phyloP scores from a whole-genome alignment of 176 grass and related monocot genomes.

The Eragrostis nindensis region DNA sequence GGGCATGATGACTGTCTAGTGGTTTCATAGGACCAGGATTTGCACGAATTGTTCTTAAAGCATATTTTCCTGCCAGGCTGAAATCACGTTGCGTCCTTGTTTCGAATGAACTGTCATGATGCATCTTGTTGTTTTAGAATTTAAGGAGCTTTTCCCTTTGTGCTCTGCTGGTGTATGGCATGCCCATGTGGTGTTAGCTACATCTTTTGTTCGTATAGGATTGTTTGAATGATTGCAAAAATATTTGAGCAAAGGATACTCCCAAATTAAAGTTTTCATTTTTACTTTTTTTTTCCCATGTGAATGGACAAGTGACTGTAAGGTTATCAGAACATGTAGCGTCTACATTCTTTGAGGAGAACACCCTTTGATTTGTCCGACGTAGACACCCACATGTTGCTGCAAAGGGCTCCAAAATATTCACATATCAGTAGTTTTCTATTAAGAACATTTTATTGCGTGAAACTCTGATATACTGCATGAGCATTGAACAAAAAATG shows the following conservation, averaged over 20 bases:
- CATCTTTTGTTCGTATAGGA: background rate
- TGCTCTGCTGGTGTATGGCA: background rate
- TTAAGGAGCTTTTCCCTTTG: too few relatives aligned
- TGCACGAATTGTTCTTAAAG: background rate
- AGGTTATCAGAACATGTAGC: background rate
- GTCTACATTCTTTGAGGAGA: background rate
- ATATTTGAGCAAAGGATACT: background rate
- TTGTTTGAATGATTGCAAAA: background rate
- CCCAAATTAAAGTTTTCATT: background rate
- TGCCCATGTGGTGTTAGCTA: background rate
- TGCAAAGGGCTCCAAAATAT: background rate
- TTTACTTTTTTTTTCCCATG: too few relatives aligned
- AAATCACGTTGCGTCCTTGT: background rate
- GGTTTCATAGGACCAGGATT: too few relatives aligned
- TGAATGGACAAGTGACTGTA: too few relatives aligned
- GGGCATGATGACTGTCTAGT: too few relatives aligned
- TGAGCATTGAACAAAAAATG: too few relatives aligned
- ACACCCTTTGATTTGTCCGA: too few relatives aligned
- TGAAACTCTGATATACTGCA: background rate
- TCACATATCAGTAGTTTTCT: background rate
- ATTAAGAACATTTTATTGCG: background rate
- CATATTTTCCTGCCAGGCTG: too few relatives aligned
- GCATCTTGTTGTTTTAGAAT: slow-evolving; percentile 1
- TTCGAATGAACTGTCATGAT: background rate
- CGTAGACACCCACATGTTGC: too few relatives aligned